These are phyloP conservation scores for Phytophthora podocarpi DNA, from an alignment of 352 stramenopile genomes.

Conservation along the genomic window DNA sequence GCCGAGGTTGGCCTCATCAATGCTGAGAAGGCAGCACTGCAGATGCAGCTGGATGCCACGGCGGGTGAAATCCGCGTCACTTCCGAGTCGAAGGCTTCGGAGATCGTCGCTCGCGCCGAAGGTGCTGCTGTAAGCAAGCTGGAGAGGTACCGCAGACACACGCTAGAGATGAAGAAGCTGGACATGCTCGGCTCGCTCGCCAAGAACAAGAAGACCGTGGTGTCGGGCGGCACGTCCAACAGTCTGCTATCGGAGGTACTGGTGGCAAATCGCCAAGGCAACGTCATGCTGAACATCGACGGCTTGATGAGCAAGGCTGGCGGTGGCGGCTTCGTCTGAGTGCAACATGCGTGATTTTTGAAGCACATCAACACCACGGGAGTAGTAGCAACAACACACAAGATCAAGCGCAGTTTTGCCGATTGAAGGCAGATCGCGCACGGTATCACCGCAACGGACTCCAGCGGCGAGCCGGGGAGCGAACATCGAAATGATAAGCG, in stretches of 20 bases:
- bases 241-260: constrained; percentile 55
- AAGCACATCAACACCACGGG: neutral
- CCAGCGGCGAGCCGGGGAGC: too few species aligned
- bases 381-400: neutral
- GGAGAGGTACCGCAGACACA: constrained; percentile 39
- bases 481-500: too few species aligned
- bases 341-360: constrained; percentile 3
- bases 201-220: constrained; percentile 45
- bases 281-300: constrained; percentile 50
- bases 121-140: constrained; percentile 47
- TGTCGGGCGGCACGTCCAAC: constrained; percentile 53
- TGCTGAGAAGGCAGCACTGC: constrained; percentile 40
- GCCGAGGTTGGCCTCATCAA: constrained; percentile 46
- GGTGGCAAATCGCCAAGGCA: constrained; percentile 49
- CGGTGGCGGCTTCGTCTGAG: constrained; percentile 18
- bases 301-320: constrained; percentile 24
- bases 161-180: constrained; percentile 48
- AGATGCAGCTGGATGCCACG: constrained; percentile 44
- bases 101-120: constrained; percentile 48
- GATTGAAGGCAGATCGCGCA: constrained; percentile 17
- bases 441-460: too few species aligned
- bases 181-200: constrained; percentile 44
- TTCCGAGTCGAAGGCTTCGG: constrained; percentile 39
- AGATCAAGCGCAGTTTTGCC: neutral
- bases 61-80: constrained; percentile 35